Evolutionary conservation across 306 rosid species (phyloP), one percentile per base, ranked within the genome.

Genomic region (Rosa multiflora): DNA sequence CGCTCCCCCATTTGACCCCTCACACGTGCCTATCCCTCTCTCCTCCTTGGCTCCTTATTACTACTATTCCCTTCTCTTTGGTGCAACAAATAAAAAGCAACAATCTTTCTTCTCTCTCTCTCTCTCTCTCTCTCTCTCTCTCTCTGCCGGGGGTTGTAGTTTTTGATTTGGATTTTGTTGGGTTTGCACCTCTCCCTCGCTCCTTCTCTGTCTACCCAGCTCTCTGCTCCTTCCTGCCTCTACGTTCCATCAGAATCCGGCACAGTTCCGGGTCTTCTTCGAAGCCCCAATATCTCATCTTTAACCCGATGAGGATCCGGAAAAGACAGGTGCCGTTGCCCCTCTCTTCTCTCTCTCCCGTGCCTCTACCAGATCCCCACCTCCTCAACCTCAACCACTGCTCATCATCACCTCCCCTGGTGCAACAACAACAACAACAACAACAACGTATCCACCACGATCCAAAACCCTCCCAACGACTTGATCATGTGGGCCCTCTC

Each of bases 291-390:
- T 67, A 70, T 10, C 20, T 58, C 20, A 23, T 80, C 78, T 82
- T 66, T 76, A 77, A 81, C 81, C 79, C 83, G 82, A 92, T 93
- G 98, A 91, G 98, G 87, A 94, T 94, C 91, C 91, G 97, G 21
- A 90, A 90, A 76, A 81, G 97, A 5, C 88, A 77, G 80, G 79
- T 83, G 3, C 87, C 93, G 73, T 88, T 85, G 44, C 88, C 94
- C 53, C 83, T 88, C 6, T 91, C 90, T 0, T 78, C 88, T 49
- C 87, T 87, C 71, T 79, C 86, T 17, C 84, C 97, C 66, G 76
- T 76, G 47, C 83, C 89, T 62, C 77, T 85, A 76, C 83, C 97
- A 87, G 98, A 94, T 94, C 98, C 92, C 92, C 84, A 81, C 88
- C 86, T 80, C 74, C 81, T 66, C 83, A 82, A 71, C 88, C 87